Evolutionary conservation across 768 basidiomycete species (phyloP), one percentile per base, ranked within the genome.

Genomic region (Dentipellis fragilis): DNA sequence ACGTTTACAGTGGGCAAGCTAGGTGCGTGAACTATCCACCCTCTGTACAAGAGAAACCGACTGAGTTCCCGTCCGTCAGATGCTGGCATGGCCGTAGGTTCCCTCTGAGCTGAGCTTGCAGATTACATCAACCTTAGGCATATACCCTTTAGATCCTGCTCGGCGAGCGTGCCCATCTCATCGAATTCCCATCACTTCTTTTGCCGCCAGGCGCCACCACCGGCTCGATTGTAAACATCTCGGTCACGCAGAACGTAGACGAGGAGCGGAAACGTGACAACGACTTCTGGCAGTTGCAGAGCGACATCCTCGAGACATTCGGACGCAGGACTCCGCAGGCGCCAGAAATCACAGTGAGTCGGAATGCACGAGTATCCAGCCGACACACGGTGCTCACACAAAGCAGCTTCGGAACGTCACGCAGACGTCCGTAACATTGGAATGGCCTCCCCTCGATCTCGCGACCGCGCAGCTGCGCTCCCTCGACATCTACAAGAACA

Each of bases 171-270:
- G 94, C 94, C 16, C 95, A 98, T 66, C 78, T 98, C 37, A 95
- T 99, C 63, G 95, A 99, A 70, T 99, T 98, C 69, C 96, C 96
- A 1, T 98, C 96, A 0, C 78, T 99, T 39, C 80, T 98, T 1
- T 75, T 98, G 7, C 96, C 96, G 1, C 89, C 93, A 0, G 94
- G 94, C 12, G 85, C 92, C 1, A 84, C 87, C 9, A 83, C 94
- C 0, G 96, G 96, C 5, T 96, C 93, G 17, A 97, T 99, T 62
- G 91, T 99, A 63, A 96, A 93, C 67, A 98, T 98, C 69, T 84
- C 93, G 2, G 94, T 98, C 12, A 81, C 90, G 65, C 87, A 93
- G 60, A 96, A 99, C 66, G 70, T 81, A 35, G 66, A 75, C 0
- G 93, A 95, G 63, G 96, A 99, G 68, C 80, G 84, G 62, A 80